Evolutionary conservation across 805 yeast species (phyloP), one percentile per base, ranked within the genome.

Genomic region (Priceomyces medius): DNA sequence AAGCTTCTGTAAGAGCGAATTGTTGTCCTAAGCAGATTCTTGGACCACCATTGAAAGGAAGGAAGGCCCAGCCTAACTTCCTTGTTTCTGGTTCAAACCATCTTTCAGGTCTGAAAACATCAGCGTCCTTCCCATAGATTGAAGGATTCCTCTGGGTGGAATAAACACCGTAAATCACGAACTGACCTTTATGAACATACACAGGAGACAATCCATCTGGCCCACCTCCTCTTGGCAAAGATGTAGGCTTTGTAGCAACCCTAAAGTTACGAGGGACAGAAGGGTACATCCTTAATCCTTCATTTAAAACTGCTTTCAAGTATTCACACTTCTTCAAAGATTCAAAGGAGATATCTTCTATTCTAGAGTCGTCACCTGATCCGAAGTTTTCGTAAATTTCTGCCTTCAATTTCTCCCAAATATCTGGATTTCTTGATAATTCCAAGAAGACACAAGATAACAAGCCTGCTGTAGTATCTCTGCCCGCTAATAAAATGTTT

Each of bases 401-500:
- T 29, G 51, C 55, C 40, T 76, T 66, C 42, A 76, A 62, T 42
- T 58, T 61, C 8, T 49, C 42, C 56, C 64, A 69, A 8, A 66
- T 51, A 1, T 54, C 55, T 6, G 73, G 74, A 51, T 73, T 56
- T 41, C 73, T 61, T 9, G 76, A 67, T 38, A 76, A 62, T 50
- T 74, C 73, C 47, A 58, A 73, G 36, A 74, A 59, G 19, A 66
- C 52, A 53, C 66, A 73, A 13, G 76, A 65, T 42, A 76, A 64
- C 24, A 73, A 57, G 3, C 74, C 70, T 7, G 80, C 80, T 10
- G 81, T 76, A 35, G 81, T 76, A 50, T 76, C 80, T 50, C 81
- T 64, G 23, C 79, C 80, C n/a, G 81, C 81, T 17, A 76, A 55
- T 42, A 76, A 61, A 41, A 76, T 69, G 51, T 74, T 76, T 54